Conservation (phyloP, 2,329 filamentous ascomycete species). For the Calycina herbarum region DNA sequence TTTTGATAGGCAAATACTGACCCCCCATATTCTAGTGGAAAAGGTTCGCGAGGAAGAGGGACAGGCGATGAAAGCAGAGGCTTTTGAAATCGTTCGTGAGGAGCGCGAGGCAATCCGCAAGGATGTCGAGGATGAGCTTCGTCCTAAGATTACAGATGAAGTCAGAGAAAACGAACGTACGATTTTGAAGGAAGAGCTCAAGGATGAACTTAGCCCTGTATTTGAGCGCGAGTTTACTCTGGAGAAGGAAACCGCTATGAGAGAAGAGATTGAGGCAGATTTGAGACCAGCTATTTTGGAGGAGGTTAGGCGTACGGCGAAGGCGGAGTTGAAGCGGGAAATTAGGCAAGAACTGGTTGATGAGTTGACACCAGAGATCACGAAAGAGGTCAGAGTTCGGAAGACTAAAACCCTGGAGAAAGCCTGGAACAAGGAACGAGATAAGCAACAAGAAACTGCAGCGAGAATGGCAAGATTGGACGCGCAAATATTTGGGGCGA, state of each 20-base stretch:
- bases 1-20: too few species aligned
- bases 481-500: not conserved
- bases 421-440: too few species aligned
- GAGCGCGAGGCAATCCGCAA: not conserved
- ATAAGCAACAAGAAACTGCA: too few species aligned
- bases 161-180: not conserved
- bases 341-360: conserved; percentile 1
- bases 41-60: conserved; percentile 6
- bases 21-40: not conserved
- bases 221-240: not conserved
- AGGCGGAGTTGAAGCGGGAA: not conserved
- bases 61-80: not conserved
- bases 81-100: not conserved
- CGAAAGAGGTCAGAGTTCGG: not conserved
- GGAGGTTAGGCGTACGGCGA: not conserved
- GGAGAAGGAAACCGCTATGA: conserved; percentile 2
- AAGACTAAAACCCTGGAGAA: conserved; percentile 3
- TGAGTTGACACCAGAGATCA: not conserved
- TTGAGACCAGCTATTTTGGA: not conserved
- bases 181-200: not conserved
- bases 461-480: too few species aligned
- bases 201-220: not conserved
- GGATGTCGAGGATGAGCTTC: conserved; percentile 2
- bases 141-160: not conserved
- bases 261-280: conserved; percentile 4